Conservation (phyloP, 2,329 filamentous ascomycete species). For the Aspergillus sp. region DNA sequence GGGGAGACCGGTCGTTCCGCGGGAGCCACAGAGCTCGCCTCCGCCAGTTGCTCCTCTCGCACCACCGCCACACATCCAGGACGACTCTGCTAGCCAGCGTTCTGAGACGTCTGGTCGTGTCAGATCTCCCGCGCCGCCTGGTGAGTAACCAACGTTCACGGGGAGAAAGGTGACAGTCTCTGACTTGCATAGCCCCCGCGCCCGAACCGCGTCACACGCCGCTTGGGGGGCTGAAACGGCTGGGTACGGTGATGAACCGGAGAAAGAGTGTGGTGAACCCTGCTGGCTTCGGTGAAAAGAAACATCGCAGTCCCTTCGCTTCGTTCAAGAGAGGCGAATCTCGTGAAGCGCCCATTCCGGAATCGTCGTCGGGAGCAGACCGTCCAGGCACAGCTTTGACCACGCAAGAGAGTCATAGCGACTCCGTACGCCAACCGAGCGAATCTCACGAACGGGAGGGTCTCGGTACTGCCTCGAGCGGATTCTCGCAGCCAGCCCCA, state of each 20-base stretch:
- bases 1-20: constrained; percentile 31
- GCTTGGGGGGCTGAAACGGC: constrained; percentile 45
- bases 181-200: constrained; percentile 18
- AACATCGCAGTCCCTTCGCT: constrained; percentile 42
- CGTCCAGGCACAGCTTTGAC: constrained; percentile 32
- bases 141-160: constrained; percentile 22
- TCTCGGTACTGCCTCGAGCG: constrained; percentile 17
- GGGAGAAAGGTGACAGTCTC: neutral
- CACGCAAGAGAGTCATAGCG: constrained; percentile 21
- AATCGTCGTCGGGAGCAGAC: constrained; percentile 28
- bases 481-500: constrained; percentile 18
- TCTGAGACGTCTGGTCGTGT: constrained; percentile 48
- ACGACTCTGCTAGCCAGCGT: constrained; percentile 57
- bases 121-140: constrained; percentile 32
- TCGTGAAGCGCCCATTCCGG: constrained; percentile 37
- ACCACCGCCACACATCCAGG: constrained; percentile 42
- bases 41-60: constrained; percentile 33
- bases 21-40: constrained; percentile 23
- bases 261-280: constrained; percentile 43
- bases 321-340: constrained; percentile 43
- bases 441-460: constrained; percentile 26
- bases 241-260: constrained; percentile 49
- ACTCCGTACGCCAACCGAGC: constrained; percentile 24
- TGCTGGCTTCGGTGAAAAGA: constrained; percentile 40
- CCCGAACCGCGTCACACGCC: constrained; percentile 41